phyloP scores from a whole-genome alignment of 2,329 filamentous ascomycete genomes.

The Aspergillus eucalypticola region DNA sequence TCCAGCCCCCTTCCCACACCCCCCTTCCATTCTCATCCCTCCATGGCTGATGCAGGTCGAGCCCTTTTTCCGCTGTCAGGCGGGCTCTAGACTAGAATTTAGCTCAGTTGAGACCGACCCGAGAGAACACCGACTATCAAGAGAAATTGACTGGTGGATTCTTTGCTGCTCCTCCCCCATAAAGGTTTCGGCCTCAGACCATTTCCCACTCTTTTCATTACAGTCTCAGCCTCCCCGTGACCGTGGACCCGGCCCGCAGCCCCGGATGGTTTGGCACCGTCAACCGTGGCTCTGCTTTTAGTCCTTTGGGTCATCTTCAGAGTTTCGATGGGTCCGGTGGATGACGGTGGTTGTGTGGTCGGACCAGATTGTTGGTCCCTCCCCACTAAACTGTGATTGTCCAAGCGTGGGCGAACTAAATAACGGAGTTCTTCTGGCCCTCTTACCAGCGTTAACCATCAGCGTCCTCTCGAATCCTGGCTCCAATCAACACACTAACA shows the following conservation, averaged over 20 bases:
- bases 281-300: not conserved
- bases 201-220: not conserved
- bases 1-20: not conserved
- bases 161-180: not conserved
- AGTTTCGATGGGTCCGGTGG: not conserved
- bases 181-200: not conserved
- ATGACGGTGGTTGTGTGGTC: not conserved
- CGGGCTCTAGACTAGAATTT: not conserved
- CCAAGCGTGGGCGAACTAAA: not conserved
- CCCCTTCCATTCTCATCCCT: not conserved
- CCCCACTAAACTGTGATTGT: not conserved
- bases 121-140: not conserved
- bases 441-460: not conserved
- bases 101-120: not conserved
- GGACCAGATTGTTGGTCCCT: not conserved
- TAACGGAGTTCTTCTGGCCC: not conserved
- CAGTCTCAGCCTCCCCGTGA: slow-evolving; percentile 11
- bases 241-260: slow-evolving; percentile 15
- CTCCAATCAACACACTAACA: not conserved
- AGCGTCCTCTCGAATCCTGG: not conserved
- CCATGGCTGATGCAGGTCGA: slow-evolving; percentile 14
- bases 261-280: slow-evolving; percentile 12
- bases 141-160: not conserved
- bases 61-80: slow-evolving; percentile 5
- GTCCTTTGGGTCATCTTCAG: not conserved